These are phyloP conservation scores for Podila minutissima DNA, from an alignment of 192 early-diverging fungal genomes.

Conservation along the genomic window DNA sequence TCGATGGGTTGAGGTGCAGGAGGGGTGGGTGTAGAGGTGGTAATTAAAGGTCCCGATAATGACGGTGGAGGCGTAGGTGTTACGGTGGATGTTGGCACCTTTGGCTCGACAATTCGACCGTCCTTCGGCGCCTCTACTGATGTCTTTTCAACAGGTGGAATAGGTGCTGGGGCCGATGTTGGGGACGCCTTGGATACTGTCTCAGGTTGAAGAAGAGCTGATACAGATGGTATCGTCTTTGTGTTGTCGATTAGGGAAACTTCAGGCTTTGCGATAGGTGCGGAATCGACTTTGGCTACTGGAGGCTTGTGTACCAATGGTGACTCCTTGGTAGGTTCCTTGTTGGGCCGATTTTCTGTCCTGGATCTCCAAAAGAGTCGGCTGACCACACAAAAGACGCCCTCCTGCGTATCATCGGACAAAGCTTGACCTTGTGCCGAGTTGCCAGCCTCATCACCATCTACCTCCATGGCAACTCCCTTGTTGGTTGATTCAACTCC, in stretches of 20 bases:
- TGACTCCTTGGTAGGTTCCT: background rate
- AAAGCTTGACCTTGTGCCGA: background rate
- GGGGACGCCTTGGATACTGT: background rate
- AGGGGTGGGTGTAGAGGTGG: no score
- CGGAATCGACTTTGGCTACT: background rate
- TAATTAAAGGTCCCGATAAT: no score
- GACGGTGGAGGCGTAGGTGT: no score
- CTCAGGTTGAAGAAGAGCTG: background rate
- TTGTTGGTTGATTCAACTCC: constrained; percentile 18
- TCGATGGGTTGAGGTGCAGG: no score
- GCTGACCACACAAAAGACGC: constrained; percentile 48
- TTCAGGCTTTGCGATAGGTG: background rate
- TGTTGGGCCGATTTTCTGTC: constrained; percentile 15
- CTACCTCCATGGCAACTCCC: constrained; percentile 1
- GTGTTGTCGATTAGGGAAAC: background rate
- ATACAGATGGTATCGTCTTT: no score
- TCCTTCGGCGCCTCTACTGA: no score
- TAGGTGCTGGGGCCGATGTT: background rate
- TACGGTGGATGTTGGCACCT: no score
- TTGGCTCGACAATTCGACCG: no score
- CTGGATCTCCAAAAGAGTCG: constrained; percentile 45
- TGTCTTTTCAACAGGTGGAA: no score
- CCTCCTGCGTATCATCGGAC: constrained; percentile 26
- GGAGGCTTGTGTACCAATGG: background rate
- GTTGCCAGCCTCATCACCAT: background rate